Conservation (phyloP, 345 rosid genomes). For the Eucalyptus coolabah region DNA sequence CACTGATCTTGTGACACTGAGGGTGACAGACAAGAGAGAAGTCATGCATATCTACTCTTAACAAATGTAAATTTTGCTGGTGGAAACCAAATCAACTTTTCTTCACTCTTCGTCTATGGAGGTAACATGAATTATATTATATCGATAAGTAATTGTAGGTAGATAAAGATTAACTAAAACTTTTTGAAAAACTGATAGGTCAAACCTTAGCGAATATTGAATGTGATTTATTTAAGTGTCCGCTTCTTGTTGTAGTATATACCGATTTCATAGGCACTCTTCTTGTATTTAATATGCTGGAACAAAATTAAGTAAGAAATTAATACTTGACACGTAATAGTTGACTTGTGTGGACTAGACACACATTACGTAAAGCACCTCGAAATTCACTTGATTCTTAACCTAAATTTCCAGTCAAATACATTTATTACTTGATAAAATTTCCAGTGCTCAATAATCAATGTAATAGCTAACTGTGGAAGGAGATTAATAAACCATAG, state of each 20-base stretch:
- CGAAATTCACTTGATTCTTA: neutral
- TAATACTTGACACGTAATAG: neutral
- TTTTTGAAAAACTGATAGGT: neutral
- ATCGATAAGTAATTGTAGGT: neutral
- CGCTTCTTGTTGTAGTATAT: neutral
- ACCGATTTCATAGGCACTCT: fast-evolving
- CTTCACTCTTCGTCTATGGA: neutral
- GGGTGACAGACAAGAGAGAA: neutral
- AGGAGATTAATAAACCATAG: neutral
- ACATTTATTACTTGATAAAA: neutral
- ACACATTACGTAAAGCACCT: neutral
- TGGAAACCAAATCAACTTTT: neutral
- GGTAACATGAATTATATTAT: neutral
- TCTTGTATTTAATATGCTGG: neutral
- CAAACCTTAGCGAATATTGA: fast-evolving
- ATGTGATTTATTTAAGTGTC: neutral
- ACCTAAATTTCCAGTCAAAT: neutral
- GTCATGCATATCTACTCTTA: neutral
- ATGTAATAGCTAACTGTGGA: neutral
- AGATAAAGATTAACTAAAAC: neutral
- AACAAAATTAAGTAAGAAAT: neutral
- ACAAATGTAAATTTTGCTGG: neutral
- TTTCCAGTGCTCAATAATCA: too few species aligned
- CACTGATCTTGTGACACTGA: neutral
- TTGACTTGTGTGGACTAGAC: neutral